phyloP scores from a whole-genome alignment of 805 yeast genomes.

The Yarrowia hollandica region DNA sequence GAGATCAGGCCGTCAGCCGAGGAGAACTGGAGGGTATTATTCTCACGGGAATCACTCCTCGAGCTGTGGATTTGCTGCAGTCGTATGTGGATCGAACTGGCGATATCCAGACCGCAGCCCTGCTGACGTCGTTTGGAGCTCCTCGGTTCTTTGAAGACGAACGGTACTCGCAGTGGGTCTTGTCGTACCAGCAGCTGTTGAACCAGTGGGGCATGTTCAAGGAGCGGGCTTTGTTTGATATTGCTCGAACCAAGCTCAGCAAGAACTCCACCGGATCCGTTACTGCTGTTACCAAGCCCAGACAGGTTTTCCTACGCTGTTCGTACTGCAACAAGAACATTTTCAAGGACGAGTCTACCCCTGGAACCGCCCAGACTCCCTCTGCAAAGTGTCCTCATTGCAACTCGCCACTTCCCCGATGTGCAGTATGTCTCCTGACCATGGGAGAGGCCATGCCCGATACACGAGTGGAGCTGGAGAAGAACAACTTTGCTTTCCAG shows the following conservation, averaged over 20 bases:
- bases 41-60: slow-evolving; percentile 87
- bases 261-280: slow-evolving; percentile 50
- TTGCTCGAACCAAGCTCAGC: slow-evolving; percentile 66
- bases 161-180: slow-evolving; percentile 77
- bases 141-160: slow-evolving; percentile 78
- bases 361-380: not conserved
- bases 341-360: slow-evolving; percentile 28
- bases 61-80: slow-evolving; percentile 77
- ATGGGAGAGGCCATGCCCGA: slow-evolving; percentile 52
- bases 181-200: slow-evolving; percentile 59
- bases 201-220: slow-evolving; percentile 80
- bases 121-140: slow-evolving; percentile 75
- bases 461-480: slow-evolving; percentile 30
- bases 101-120: slow-evolving; percentile 89
- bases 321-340: slow-evolving; percentile 66
- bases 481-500: slow-evolving; percentile 33
- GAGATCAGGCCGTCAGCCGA: slow-evolving; percentile 64
- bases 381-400: slow-evolving; percentile 68
- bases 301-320: slow-evolving; percentile 82
- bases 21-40: slow-evolving; percentile 93
- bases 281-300: slow-evolving; percentile 55
- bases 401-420: slow-evolving; percentile 82
- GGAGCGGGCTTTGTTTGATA: slow-evolving; percentile 83
- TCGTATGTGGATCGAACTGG: slow-evolving; percentile 83
- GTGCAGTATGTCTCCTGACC: slow-evolving; percentile 83